phyloP scores from a whole-genome alignment of 768 basidiomycete genomes.

The Trametes cubensis region DNA sequence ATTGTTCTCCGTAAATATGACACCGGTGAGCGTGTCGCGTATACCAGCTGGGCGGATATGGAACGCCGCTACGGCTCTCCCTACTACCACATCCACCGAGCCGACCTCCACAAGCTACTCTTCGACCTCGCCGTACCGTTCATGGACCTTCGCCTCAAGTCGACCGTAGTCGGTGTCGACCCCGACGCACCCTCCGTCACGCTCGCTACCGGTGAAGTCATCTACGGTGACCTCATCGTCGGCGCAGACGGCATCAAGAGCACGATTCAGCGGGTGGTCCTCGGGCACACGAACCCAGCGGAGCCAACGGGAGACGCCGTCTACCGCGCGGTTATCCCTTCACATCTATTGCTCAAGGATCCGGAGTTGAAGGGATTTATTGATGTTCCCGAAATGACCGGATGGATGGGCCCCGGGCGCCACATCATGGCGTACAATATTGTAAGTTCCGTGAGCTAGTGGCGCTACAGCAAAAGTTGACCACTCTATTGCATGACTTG shows the following conservation, averaged over 20 bases:
- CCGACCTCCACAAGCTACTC: constrained; percentile 45
- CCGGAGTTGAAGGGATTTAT: constrained; percentile 54
- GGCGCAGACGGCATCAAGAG: constrained; percentile 53
- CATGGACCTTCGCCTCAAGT: constrained; percentile 38
- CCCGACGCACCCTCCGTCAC: constrained; percentile 40
- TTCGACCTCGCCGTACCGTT: constrained; percentile 38
- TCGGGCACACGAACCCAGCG: constrained; percentile 46
- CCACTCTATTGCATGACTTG: neutral
- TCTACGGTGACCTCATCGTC: constrained; percentile 41
- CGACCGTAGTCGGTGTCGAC: constrained; percentile 37
- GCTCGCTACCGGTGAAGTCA: constrained; percentile 39
- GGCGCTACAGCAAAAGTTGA: no score
- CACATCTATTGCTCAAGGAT: constrained; percentile 48
- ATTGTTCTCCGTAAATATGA: constrained; percentile 43
- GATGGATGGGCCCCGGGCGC: constrained; percentile 59
- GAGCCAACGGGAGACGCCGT: constrained; percentile 63
- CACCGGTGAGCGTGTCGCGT: constrained; percentile 42
- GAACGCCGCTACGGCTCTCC: constrained; percentile 42
- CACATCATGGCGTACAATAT: constrained; percentile 51
- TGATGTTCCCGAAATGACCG: constrained; percentile 53
- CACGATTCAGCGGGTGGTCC: constrained; percentile 50
- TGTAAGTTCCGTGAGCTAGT: constrained; percentile 32
- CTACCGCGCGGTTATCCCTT: constrained; percentile 57
- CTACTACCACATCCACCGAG: constrained; percentile 48
- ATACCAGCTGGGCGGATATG: constrained; percentile 38